Evolutionary conservation across 306 rosid genomes (phyloP), one percentile per base, ranked within the genome.

Genomic region (Fragaria vesca): DNA sequence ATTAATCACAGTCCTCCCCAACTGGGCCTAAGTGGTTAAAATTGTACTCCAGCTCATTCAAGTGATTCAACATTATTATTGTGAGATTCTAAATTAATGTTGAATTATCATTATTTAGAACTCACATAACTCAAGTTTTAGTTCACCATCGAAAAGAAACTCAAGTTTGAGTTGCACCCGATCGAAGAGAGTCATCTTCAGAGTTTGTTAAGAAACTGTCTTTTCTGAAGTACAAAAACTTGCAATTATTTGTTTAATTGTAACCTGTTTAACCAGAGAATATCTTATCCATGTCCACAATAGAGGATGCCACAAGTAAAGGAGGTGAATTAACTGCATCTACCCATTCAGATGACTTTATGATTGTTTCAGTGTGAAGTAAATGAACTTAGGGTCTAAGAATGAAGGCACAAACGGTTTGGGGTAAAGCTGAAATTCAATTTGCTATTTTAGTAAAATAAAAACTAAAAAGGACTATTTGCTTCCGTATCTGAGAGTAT

Each of bases 291-390:
- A 26, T 30, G 6, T 28, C 68, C 68, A 62, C 13, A 30, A 12
- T 16, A 6, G 20, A 1, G 42, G 40, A 28, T 61, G 67, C 9
- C 67, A 12, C 8, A 13, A 26, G 40, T 28, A 26, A 11, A 58
- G 65, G 32, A 24, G 40, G 67, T 28, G 5, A 32, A 34, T 0
- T 1, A 32, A 32, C 43, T 15, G 11, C 8, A 65, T 13, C 12
- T 32, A 65, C 18, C 69, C 40, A 15, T 34, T 65, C 69, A 65
- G 43, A 65, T 34, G 46, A 65, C 24, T 65, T 65, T 65, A 65
- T 16, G 46, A 65, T 17, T 65, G 45, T 16, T 65, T 65, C 69
- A 16, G 69, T 43, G 24, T 32, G 69, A 65, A 65, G 69, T 65
- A 65, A 65, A 65, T 65, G 69, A 7, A 11, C 5, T 61, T 28